Evolutionary conservation across 345 rosid genomes (phyloP).

Genomic region (Garcia nutans): DNA sequence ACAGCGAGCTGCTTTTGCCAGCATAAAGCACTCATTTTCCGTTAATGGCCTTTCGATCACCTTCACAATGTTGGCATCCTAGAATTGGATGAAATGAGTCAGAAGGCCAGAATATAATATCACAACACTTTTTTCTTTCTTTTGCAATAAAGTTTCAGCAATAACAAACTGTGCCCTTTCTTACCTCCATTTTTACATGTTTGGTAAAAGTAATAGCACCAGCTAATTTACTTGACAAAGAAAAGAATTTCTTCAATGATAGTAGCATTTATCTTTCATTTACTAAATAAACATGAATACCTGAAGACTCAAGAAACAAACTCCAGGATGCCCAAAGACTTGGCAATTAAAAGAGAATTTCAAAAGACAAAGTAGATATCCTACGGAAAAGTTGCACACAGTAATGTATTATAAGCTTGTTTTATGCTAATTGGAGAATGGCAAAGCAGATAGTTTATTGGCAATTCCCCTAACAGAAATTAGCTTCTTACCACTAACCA

Average conservation of each 20-base stretch:
- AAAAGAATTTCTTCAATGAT: neutral
- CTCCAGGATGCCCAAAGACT: neutral
- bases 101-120: constrained; percentile 1
- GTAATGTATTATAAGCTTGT: too few species aligned
- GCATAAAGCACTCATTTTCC: constrained; percentile 80
- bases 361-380: neutral
- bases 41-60: constrained; percentile 89
- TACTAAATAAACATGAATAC: neutral
- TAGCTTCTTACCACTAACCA: neutral
- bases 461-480: neutral
- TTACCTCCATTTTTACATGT: neutral
- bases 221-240: neutral
- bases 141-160: neutral
- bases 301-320: neutral
- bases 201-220: neutral
- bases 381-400: neutral
- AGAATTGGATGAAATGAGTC: constrained; percentile 14
- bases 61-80: constrained; percentile 82
- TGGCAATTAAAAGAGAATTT: neutral
- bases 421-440: too few species aligned
- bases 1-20: constrained; percentile 94
- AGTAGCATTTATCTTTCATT: too few species aligned
- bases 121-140: neutral
- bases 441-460: neutral
- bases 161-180: neutral